Evolutionary conservation across 768 basidiomycete species (phyloP).

Genomic region (Asterophora lycoperdoides): DNA sequence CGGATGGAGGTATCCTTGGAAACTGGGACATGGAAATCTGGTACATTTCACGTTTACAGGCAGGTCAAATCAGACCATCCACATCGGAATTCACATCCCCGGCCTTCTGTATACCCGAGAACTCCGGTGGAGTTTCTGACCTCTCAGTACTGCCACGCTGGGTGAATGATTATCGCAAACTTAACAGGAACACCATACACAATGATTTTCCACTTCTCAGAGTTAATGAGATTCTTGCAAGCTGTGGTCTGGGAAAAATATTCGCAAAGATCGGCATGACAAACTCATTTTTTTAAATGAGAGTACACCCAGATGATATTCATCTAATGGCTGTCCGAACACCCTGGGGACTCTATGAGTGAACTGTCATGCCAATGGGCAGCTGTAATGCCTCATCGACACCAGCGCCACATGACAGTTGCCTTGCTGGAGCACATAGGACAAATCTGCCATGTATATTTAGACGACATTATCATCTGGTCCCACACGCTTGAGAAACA

Average conservation of each 20-base stretch:
- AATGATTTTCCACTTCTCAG: slow-evolving; percentile 1
- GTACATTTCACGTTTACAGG: too few species aligned
- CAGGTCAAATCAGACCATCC: too few species aligned
- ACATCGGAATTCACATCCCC: neutral
- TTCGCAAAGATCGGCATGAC: slow-evolving; percentile 2
- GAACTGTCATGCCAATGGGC: slow-evolving; percentile 38
- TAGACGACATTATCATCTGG: slow-evolving; percentile 45
- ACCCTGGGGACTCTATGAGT: slow-evolving; percentile 37
- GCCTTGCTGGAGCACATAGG: slow-evolving; percentile 33
- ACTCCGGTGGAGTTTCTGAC: neutral
- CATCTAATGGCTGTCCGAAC: slow-evolving; percentile 31
- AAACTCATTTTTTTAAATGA: slow-evolving; percentile 25
- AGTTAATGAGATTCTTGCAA: neutral
- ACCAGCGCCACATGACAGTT: slow-evolving; percentile 29
- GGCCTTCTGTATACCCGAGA: slow-evolving; percentile 5
- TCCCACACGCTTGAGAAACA: slow-evolving; percentile 34
- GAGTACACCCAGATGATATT: slow-evolving; percentile 25
- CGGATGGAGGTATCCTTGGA: too few species aligned
- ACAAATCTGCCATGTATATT: slow-evolving; percentile 38
- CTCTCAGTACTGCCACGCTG: slow-evolving; percentile 8
- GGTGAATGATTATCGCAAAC: slow-evolving; percentile 26
- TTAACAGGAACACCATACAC: slow-evolving; percentile 23
- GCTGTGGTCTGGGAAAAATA: neutral
- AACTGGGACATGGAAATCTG: too few species aligned
- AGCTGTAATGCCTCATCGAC: slow-evolving; percentile 30